Conservation (phyloP, 768 basidiomycete genomes). For the Crucibulum laeve region DNA sequence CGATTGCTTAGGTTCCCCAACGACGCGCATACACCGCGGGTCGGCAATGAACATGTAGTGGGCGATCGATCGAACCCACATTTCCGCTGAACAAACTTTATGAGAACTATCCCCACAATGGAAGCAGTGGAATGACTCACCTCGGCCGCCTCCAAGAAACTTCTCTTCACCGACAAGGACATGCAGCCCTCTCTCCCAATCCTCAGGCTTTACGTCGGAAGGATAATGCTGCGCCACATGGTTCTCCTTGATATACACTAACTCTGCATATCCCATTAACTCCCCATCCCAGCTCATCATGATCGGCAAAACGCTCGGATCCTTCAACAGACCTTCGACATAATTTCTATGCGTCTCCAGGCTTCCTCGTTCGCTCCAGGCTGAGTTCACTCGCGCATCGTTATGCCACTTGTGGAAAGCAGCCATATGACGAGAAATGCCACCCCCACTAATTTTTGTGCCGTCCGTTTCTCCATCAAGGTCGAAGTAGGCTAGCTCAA, state of each 20-base stretch:
- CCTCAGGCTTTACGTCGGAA: conserved; percentile 12
- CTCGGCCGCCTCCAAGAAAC: conserved; percentile 36
- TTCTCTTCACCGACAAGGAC: conserved; percentile 43
- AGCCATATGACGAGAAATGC: conserved; percentile 30
- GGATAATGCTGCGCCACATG: conserved; percentile 25
- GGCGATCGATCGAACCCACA: conserved; percentile 29
- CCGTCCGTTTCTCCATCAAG: conserved; percentile 19
- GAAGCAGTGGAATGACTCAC: conserved; percentile 21
- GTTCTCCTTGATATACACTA: conserved; percentile 42
- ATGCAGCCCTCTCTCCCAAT: conserved; percentile 35
- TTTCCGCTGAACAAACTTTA: conserved; percentile 20
- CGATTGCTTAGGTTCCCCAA: conserved; percentile 35
- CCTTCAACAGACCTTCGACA: conserved; percentile 24
- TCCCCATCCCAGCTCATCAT: conserved; percentile 47
- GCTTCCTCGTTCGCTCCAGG: conserved; percentile 42
- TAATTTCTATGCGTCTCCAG: conserved; percentile 40
- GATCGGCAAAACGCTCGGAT: conserved; percentile 33
- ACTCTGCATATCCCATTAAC: conserved; percentile 38
- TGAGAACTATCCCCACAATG: not conserved
- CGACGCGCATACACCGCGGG: conserved; percentile 32
- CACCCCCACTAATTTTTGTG: conserved; percentile 4
- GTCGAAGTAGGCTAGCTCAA: conserved; percentile 29
- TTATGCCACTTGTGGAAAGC: conserved; percentile 49
- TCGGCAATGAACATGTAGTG: conserved; percentile 43
- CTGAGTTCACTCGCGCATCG: conserved; percentile 36